A percentile compares a stretch with the other conserved stretches of the same genome.
Evolutionary conservation across 202 grass and related monocot genomes (phyloP).

Genomic region (Setaria viridis): DNA sequence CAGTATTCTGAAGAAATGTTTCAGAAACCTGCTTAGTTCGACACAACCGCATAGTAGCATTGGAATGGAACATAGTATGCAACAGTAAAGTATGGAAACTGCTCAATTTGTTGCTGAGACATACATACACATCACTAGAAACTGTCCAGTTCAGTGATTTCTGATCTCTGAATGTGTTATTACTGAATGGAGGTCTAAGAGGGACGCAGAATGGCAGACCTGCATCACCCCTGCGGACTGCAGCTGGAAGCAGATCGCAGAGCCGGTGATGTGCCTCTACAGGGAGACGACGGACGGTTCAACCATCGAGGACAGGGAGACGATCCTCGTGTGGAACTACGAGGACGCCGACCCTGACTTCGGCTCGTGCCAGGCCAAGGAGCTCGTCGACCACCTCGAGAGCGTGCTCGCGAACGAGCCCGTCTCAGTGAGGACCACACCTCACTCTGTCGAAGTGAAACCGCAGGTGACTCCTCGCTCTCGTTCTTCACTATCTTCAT

Average conservation of each 20-base stretch:
- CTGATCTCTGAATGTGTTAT: slow-evolving; percentile 9
- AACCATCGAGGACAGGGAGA: slow-evolving; percentile 79
- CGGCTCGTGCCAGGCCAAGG: slow-evolving; percentile 93
- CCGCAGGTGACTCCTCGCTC: slow-evolving; percentile 63
- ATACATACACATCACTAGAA: background rate
- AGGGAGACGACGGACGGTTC: slow-evolving; percentile 89
- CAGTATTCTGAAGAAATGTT: background rate
- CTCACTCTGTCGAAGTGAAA: slow-evolving; percentile 76
- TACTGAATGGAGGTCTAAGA: slow-evolving; percentile 53
- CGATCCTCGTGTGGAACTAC: slow-evolving; percentile 81
- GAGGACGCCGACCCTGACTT: slow-evolving; percentile 94
- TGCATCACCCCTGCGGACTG: slow-evolving; percentile 61
- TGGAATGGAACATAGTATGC: background rate
- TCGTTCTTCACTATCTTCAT: background rate
- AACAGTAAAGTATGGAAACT: background rate
- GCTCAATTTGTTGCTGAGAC: background rate
- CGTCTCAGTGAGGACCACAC: slow-evolving; percentile 78
- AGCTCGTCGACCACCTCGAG: slow-evolving; percentile 84
- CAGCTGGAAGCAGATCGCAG: slow-evolving; percentile 86
- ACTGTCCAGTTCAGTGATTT: background rate
- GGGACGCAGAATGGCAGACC: slow-evolving; percentile 76
- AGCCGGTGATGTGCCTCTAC: slow-evolving; percentile 85
- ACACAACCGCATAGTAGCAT: background rate
- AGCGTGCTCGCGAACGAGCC: slow-evolving; percentile 82
- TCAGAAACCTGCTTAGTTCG: background rate